phyloP scores from a whole-genome alignment of 805 yeast species.

The Candida methanosorbosa region DNA sequence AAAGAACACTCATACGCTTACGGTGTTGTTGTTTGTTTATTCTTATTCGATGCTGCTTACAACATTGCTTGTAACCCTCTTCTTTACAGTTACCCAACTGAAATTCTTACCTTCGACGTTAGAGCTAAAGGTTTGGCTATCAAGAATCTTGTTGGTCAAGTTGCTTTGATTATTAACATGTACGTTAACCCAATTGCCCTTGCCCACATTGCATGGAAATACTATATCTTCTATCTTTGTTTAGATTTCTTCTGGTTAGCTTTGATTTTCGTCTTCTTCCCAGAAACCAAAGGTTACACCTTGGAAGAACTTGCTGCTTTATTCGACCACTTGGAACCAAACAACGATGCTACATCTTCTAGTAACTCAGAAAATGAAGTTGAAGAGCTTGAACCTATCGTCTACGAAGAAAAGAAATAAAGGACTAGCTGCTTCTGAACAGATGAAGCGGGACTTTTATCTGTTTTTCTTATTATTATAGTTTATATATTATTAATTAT shows the following conservation, averaged over 20 bases:
- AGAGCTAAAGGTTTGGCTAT: constrained; percentile 58
- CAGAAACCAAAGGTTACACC: constrained; percentile 33
- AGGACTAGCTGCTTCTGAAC: no score
- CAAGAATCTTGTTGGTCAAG: constrained; percentile 8
- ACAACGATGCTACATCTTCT: no score
- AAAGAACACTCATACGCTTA: no score
- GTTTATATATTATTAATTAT: no score
- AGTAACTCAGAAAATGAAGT: no score
- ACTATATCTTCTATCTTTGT: constrained; percentile 27
- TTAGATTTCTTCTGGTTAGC: constrained; percentile 18
- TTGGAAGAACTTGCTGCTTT: constrained; percentile 32
- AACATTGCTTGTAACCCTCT: constrained; percentile 37
- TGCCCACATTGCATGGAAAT: constrained; percentile 28
- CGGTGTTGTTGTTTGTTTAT: constrained; percentile 10
- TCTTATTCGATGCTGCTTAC: constrained; percentile 26
- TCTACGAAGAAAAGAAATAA: no score
- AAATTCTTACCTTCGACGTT: constrained; percentile 48
- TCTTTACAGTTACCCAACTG: constrained; percentile 48
- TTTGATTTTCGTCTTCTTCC: constrained; percentile 31
- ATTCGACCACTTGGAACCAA: no score
- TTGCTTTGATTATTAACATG: constrained; percentile 11
- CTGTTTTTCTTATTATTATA: no score
- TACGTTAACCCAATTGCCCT: constrained; percentile 27
- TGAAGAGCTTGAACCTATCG: no score
- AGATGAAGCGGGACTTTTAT: no score